A percentile compares a stretch with the other conserved stretches of the same genome.
Conservation (phyloP, 345 rosid genomes). For the Clarkia xantiana region DNA sequence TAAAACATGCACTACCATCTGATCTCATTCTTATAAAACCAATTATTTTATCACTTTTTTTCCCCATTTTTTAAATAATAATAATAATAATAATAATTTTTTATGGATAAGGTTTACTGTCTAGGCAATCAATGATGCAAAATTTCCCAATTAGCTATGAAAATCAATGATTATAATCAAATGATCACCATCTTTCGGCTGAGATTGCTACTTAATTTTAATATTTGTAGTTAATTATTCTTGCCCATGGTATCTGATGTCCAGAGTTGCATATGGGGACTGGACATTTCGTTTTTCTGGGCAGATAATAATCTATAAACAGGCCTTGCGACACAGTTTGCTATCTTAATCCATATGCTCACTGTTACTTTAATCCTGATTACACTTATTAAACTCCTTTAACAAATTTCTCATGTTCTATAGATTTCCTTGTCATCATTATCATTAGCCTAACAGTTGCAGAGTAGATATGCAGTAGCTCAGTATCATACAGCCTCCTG, state of each 20-base stretch:
- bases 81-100: too few species aligned
- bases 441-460: too few species aligned
- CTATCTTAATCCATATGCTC: constrained; percentile 21
- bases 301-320: constrained; percentile 31
- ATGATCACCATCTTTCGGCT: constrained; percentile 69
- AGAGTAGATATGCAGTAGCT: too few species aligned
- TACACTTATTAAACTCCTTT: constrained; percentile 17
- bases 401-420: too few species aligned
- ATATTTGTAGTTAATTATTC: background rate
- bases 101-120: too few species aligned
- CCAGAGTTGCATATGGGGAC: constrained; percentile 31
- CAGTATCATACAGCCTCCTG: background rate
- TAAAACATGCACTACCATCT: constrained; percentile 87
- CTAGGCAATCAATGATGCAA: constrained; percentile 60
- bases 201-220: constrained; percentile 32
- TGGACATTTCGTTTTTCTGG: constrained; percentile 60
- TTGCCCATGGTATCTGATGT: constrained; percentile 85
- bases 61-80: too few species aligned
- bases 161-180: constrained; percentile 26
- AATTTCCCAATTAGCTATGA: constrained; percentile 25
- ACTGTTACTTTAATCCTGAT: constrained; percentile 57
- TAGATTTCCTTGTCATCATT: too few species aligned
- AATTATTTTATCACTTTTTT: too few species aligned
- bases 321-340: constrained; percentile 75
- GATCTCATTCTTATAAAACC: constrained; percentile 43